phyloP scores from a whole-genome alignment of 805 yeast genomes.

The Metschnikowia picachoensis region DNA sequence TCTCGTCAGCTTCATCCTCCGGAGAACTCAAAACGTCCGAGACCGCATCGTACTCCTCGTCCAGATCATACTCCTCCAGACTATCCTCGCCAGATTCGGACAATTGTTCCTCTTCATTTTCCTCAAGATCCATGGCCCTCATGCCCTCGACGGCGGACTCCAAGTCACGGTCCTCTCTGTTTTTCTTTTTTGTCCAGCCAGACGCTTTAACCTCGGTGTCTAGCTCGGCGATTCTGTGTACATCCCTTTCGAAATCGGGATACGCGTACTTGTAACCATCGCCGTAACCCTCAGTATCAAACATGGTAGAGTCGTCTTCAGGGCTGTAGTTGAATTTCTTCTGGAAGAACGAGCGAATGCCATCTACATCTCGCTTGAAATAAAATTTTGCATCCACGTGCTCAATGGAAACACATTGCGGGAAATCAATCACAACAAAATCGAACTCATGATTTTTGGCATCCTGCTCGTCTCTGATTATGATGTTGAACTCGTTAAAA shows the following conservation, averaged over 20 bases:
- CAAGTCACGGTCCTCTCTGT: constrained; percentile 52
- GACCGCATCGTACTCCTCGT: constrained; percentile 33
- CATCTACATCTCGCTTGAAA: constrained; percentile 89
- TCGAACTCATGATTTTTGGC: constrained; percentile 51
- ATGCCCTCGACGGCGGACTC: constrained; percentile 71
- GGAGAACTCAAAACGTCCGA: constrained; percentile 20
- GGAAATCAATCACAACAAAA: constrained; percentile 94
- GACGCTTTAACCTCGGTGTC: constrained; percentile 92
- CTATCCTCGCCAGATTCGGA: constrained; percentile 25
- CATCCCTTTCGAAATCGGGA: constrained; percentile 78
- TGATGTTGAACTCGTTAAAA: constrained; percentile 93
- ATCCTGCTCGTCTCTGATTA: constrained; percentile 64
- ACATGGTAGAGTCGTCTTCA: constrained; percentile 59
- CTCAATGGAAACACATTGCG: constrained; percentile 93
- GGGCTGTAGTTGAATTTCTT: constrained; percentile 76
- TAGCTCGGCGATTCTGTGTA: constrained; percentile 59
- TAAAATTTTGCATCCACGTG: constrained; percentile 85
- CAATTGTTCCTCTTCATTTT: constrained; percentile 42
- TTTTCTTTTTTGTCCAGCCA: constrained; percentile 56
- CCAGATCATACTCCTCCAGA: constrained; percentile 28
- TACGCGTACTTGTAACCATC: constrained; percentile 72
- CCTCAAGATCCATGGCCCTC: constrained; percentile 43
- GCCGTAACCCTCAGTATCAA: constrained; percentile 76
- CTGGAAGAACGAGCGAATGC: constrained; percentile 79
- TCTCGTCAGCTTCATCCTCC: constrained; percentile 25